Base-by-base conservation (phyloP, 2,329 filamentous ascomycete genomes). In the Raffaelea albimanens region DNA sequence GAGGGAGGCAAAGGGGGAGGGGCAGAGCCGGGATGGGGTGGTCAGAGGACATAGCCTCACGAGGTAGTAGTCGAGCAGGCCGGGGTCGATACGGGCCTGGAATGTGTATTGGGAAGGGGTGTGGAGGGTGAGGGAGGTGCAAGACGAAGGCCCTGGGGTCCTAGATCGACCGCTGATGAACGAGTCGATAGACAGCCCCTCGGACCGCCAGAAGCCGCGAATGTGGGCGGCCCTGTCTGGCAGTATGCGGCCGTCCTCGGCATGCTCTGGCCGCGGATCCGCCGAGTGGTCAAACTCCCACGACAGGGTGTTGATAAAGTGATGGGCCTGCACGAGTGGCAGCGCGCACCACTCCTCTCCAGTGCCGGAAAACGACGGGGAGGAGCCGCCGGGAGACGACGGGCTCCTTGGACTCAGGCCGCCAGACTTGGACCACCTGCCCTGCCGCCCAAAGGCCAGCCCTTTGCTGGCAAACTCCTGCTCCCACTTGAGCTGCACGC, bases 401-500 rank as follows among this genome's bases (percentile, higher is more conserved):
- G 25, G 7, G 25, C 25, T 7, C 25, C 7, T 29, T 29, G 25
- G 25, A 29, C 19, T 8, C 5, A 9, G 21, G 39, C 19, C 39
- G 5, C 5, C 22, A 5, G 19, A 20, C 34, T 25, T 38, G 43
- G 34, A n/a, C 43, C 34, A 36, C 2, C 43, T 14, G 20, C 43
- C 43, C 43, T 45, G 43, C 18, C 43, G 20, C 5, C 43, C 43
- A 45, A 45, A 45, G 16, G 43, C 43, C 33, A 45, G 14, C 3
- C 43, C 43, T 14, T 21, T 20, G 34, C 43, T 39, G 33, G 22
- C 43, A 45, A 45, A 45, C 33, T 45, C 43, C 20, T 25, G 43
- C n/a, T 45, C 43, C 43, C 43, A 45, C 43, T 45, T 45, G 33
- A 45, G 43, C 43, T 45, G 43, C 21, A 45, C 20, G 20, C 33